Evolutionary conservation across 441 rosid genomes (phyloP), one percentile per base, ranked within the genome.

Genomic region (Aquilaria agallochum): DNA sequence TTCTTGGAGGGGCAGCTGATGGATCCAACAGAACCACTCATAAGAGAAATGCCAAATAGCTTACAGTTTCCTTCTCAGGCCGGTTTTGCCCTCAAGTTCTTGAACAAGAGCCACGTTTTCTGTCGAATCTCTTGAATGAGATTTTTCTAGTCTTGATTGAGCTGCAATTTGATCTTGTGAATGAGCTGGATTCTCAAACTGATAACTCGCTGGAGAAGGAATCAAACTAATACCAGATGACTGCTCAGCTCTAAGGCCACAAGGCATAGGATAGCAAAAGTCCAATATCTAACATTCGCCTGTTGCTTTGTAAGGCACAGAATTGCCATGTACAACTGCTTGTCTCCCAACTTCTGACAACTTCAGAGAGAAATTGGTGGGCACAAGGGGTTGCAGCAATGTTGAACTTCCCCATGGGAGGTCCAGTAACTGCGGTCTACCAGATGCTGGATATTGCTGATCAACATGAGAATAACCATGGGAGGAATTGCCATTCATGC

Each of bases 41-140:
- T 67, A 54, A 92, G 83, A 36, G 95, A 88, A 71, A 92, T 82
- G 51, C 99, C 99, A 71, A 95, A 95, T 44, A 95, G 90, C 74
- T 77, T 95, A 78, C 92, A 95, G 69, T 77, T 82, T 54, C 89
- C 84, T 10, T 79, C 83, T 31, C 60, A 62, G 27, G 27, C 27
- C 7, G 88, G 54, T 67, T 79, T 86, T 62, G 72, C 75, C 57
- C 50, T 78, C 87, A 33, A 64, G 77, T 59, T 86, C 87, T 45
- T 68, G 87, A 33, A 31, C 70, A 31, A 47, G 7, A 8, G 33
- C 31, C 0, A 78, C 76, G 66, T 82, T 79, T 2, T 79, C 36
- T 8, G 67, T 65, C 34, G 63, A 63, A 51, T 84, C 92, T 56
- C 81, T 80, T 33, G 79, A 62, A 49, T 77, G 27, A 20, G 27